Base-by-base conservation (phyloP, 2,329 filamentous ascomycete genomes). In the Cytospora chrysosperma region DNA sequence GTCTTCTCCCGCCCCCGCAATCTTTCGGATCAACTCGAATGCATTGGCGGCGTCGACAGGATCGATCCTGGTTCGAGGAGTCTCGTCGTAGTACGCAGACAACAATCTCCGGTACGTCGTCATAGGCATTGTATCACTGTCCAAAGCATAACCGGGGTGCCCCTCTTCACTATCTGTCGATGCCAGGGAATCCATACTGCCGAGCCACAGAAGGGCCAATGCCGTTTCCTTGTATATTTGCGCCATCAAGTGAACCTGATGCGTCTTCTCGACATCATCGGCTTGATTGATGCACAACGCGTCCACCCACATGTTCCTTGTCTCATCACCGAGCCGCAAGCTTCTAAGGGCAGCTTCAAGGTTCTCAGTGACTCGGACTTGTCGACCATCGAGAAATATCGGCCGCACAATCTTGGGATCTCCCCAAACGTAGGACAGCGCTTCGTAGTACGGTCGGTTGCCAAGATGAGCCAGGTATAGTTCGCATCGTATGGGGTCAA, bases 341-440 rank as follows among this genome's bases (percentile, higher is more conserved):
- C n/a, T 12, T 13, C 56, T 37, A 3, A 63, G 56, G 5, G 61
- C 61, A 7, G 13, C 27, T 15, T 27, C 34, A 4, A 63, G 61
- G 50, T 50, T 63, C 5, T 5, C n/a, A 2, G 56, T 59, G 15
- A 59, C 56, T 3, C 56, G 34, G 26, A 30, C 26, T 8, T 19
- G 4, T 7, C 8, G 37, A 9, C 32, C 54, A 24, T 58, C 26
- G 40, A 62, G 40, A 4, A 37, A 15, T 27, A 62, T 62, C 9
- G 53, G 53, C 7, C 27, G 52, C 43, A 17, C 43, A 26, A 40
- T 13, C 1, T 13, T 19, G 3, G 15, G 5, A 32, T 58, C 54
- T 4, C 60, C 60, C 60, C 60, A 62, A 21, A 53, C 47, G 43
- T 62, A 58, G 2, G 53, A 57, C 4, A 62, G 43, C 19, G 54